Conservation (phyloP, 2,329 filamentous ascomycete genomes). For the Aspergillus sp. region DNA sequence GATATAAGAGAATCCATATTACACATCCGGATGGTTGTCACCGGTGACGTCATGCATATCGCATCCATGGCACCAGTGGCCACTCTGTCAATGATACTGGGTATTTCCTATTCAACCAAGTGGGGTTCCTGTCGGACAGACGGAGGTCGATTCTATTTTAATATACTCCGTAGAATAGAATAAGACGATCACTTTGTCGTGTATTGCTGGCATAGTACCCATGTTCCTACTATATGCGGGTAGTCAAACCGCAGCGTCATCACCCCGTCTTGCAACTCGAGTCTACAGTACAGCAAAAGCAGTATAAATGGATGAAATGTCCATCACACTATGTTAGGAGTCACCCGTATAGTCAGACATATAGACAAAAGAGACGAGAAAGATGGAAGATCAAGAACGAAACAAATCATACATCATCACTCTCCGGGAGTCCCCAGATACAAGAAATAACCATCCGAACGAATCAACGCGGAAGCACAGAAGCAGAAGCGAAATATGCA, state of each 20-base stretch:
- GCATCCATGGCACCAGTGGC: neutral
- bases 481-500: conserved; percentile 15
- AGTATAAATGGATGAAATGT: neutral
- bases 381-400: conserved; percentile 11
- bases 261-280: too few species aligned
- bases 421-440: conserved; percentile 20
- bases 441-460: conserved; percentile 22
- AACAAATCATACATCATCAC: conserved; percentile 18
- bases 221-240: too few species aligned
- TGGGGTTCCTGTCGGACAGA: neutral
- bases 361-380: conserved; percentile 18
- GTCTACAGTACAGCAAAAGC: too few species aligned
- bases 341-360: conserved; percentile 4
- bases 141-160: neutral
- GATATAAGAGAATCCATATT: too few species aligned
- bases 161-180: too few species aligned
- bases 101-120: neutral
- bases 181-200: neutral
- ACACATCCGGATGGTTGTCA: neutral
- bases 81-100: neutral
- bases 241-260: too few species aligned
- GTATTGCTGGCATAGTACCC: neutral
- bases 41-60: conserved; percentile 11
- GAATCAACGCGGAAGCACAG: conserved; percentile 23
- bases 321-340: conserved; percentile 16